Evolutionary conservation across 2,329 filamentous ascomycete genomes (phyloP), one percentile per base, ranked within the genome.

Genomic region (Alternaria gansuensis): DNA sequence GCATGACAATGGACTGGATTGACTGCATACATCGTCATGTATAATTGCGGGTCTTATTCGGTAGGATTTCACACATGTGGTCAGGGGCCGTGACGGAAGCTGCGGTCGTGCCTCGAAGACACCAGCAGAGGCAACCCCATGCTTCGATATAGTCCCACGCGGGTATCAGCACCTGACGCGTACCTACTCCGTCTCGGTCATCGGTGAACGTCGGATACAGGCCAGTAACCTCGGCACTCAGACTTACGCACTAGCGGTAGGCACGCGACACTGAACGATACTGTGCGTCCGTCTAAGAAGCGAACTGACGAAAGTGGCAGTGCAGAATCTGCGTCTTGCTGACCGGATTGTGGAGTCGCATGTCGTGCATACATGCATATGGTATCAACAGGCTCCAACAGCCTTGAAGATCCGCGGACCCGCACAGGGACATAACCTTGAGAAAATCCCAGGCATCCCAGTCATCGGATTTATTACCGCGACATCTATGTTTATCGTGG

Each of bases 321-420:
- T 39, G 48, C 48, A 48, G 31, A 48, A 13, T 36, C 44, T 48
- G 44, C 44, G 21, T 36, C 44, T 48, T 48, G 31, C 29, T 34
- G 37, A 24, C 5, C 21, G 8, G 4, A 11, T 8, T 6, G 49
- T 41, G 36, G 36, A 33, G 49, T 39, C 26, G 9, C n/a, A 51
- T 41, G 34, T 51, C 36, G 24, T 40, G 26, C 49, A 51, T 48
- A 14, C 51, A 31, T 54, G 41, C 41, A 39, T 36, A 29, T 29
- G 10, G 34, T 11, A 31, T 37, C 5, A n/a, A 56, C 46, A 26
- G 26, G 13, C 34, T 44, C 23, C 21, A 29, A 14, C 43, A 56
- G 33, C 21, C 14, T 8, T 31, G 52, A 59, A 56, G 46, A 59
- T 59, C 57, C 33, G 52, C 57, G 21, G 52, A 24, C 28, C 57